Evolutionary conservation across 352 stramenopile species (phyloP), one percentile per base, ranked within the genome.

Genomic region (Globisporangium middletonii): DNA sequence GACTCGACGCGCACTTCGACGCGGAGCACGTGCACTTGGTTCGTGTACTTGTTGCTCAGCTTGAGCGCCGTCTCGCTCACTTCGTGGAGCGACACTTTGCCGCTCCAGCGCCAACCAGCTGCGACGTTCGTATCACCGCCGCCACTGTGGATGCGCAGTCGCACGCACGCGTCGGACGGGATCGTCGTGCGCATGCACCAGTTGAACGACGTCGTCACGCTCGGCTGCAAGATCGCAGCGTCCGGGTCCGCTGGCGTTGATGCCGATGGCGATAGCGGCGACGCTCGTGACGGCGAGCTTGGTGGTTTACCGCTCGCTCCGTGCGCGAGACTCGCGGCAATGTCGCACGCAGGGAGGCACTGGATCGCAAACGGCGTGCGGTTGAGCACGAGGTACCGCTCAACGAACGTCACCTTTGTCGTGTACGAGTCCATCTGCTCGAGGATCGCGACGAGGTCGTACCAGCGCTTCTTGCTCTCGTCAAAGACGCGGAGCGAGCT

Each of bases 51-150:
- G 63, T 89, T 95, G 55, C 81, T 92, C n/a, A 92, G 58, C 60
- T 96, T 96, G 30, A 93, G 71, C 18, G 85, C 79, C 19, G 79
- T 90, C 59, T 94, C 86, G 43, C 83, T 89, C 19, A 94, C 83
- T 41, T 95, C 79, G 35, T 93, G 79, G 0, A 95, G 63, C 0
- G 83, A 92, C 18, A 96, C 75, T 26, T 87, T 88, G 30, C 85
- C 86, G 33, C 83, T 93, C 80, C 83, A 95, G 35, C 82, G 65
- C 68, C 78, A 94, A 0, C 75, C 79, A 48, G n/a, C 43, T 0
- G 69, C 69, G 6, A 74, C 63, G 30, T 70, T 72, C 6, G 55
- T 57, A 3, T 70, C 64, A 4, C 63, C 65, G 3, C 46, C 37
- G 28, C 30, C 53, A 2, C 53, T 52, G 35, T 65, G 72, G 2